Conservation (phyloP, 805 yeast species). For the Nakazawaea holstii region DNA sequence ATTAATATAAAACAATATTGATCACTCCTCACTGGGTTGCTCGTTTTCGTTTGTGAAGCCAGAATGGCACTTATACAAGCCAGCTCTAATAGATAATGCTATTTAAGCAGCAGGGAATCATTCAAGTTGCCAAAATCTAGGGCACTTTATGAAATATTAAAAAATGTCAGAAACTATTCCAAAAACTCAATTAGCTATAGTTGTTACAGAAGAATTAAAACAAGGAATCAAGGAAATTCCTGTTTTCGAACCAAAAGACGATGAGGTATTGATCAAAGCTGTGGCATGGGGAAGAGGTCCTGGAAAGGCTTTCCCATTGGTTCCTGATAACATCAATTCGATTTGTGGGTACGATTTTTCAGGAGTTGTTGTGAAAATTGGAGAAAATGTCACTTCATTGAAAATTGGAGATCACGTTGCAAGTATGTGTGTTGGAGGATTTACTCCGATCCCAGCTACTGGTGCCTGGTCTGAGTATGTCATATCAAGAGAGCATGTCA, state of each 20-base stretch:
- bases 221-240: background rate
- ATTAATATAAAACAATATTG: too few relatives aligned
- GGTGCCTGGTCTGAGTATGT: conserved; percentile 61
- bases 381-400: conserved; percentile 32
- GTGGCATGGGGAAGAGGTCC: background rate
- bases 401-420: conserved; percentile 53
- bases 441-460: conserved; percentile 28
- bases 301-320: background rate
- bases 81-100: too few relatives aligned
- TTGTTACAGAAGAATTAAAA: background rate
- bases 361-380: conserved; percentile 52
- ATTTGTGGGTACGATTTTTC: conserved; percentile 57
- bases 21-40: too few relatives aligned
- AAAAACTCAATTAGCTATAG: background rate
- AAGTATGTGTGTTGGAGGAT: conserved; percentile 49
- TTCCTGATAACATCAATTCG: conserved; percentile 25
- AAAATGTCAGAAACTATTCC: background rate
- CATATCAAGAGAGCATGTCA: conserved; percentile 11
- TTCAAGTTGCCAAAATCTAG: too few relatives aligned
- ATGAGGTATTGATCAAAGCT: background rate
- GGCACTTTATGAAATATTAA: too few relatives aligned
- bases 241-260: background rate
- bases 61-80: too few relatives aligned
- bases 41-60: too few relatives aligned
- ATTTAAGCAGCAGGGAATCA: background rate